A percentile compares a stretch with the other conserved stretches of the same genome.
phyloP scores from a whole-genome alignment of 148 eudicot genomes.

The Vaccinium vitisidaea region DNA sequence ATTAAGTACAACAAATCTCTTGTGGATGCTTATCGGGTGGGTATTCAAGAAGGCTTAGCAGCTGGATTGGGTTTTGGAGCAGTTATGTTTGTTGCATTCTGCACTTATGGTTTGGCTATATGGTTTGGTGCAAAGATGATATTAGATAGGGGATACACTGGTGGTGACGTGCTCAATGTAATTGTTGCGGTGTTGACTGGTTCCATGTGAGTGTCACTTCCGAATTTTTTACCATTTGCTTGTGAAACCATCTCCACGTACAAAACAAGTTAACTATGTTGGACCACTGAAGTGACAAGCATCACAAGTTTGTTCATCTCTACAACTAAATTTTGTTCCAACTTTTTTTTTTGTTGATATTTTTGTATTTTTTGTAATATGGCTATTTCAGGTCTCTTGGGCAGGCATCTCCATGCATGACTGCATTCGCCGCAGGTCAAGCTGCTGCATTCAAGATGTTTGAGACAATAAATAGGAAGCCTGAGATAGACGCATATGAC shows the following conservation, averaged over 20 bases:
- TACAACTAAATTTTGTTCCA: neutral
- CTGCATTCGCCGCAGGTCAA: slow-evolving; percentile 57
- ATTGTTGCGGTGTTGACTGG: slow-evolving; percentile 46
- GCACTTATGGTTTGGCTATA: slow-evolving; percentile 64
- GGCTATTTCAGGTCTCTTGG: slow-evolving; percentile 47
- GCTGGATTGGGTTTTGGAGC: slow-evolving; percentile 64
- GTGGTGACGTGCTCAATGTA: slow-evolving; percentile 66
- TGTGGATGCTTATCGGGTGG: slow-evolving; percentile 48
- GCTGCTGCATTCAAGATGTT: slow-evolving; percentile 69
- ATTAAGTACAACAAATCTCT: slow-evolving; percentile 53
- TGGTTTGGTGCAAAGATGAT: slow-evolving; percentile 83
- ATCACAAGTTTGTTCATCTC: neutral
- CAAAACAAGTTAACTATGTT: neutral
- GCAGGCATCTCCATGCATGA: slow-evolving; percentile 57
- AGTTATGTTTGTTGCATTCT: slow-evolving; percentile 38
- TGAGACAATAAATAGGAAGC: slow-evolving; percentile 48
- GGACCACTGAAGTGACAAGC: neutral
- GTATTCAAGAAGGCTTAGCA: slow-evolving; percentile 62
- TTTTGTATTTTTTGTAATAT: neutral
- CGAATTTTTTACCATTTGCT: neutral
- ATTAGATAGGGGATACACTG: slow-evolving; percentile 45
- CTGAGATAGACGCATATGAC: slow-evolving; percentile 54
- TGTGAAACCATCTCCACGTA: no score
- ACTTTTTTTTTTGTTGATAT: neutral
- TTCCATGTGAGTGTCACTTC: slow-evolving; percentile 29